Conservation (phyloP, 495 filamentous ascomycete species). For the Xylaria grammica region DNA sequence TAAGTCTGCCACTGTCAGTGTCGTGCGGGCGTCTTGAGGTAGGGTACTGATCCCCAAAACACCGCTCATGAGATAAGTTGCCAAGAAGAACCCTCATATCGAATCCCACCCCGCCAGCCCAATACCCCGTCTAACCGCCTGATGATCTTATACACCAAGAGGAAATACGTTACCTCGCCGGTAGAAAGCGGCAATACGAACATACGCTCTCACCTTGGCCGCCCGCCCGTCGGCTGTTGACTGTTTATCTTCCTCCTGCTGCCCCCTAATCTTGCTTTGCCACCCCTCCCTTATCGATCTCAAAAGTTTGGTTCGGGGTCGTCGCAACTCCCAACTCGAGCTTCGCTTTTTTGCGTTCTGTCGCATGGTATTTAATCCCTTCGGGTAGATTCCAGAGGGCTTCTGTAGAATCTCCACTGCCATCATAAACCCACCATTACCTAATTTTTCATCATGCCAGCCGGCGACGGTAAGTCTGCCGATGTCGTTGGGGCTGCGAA, state of each 20-base stretch:
- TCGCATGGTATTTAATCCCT: not conserved
- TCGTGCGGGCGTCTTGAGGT: too few relatives aligned
- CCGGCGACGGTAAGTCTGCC: not conserved
- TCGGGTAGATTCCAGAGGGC: not conserved
- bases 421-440: not conserved
- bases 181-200: slow-evolving; percentile 3
- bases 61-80: too few relatives aligned
- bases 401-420: too few relatives aligned
- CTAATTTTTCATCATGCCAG: slow-evolving; percentile 7
- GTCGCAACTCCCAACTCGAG: not conserved
- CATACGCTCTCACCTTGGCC: not conserved
- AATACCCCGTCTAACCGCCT: not conserved
- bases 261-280: not conserved
- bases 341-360: not conserved
- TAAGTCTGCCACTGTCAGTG: too few relatives aligned
- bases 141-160: slow-evolving; percentile 11
- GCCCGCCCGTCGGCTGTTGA: not conserved
- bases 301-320: not conserved
- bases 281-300: not conserved
- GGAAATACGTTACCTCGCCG: not conserved
- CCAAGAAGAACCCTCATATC: not conserved
- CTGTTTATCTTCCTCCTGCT: not conserved
- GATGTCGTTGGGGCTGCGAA: not conserved
- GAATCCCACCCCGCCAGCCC: too few relatives aligned
- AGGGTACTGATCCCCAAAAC: too few relatives aligned